Evolutionary conservation across 306 rosid genomes (phyloP).

Genomic region (Ochetophila trinervis): DNA sequence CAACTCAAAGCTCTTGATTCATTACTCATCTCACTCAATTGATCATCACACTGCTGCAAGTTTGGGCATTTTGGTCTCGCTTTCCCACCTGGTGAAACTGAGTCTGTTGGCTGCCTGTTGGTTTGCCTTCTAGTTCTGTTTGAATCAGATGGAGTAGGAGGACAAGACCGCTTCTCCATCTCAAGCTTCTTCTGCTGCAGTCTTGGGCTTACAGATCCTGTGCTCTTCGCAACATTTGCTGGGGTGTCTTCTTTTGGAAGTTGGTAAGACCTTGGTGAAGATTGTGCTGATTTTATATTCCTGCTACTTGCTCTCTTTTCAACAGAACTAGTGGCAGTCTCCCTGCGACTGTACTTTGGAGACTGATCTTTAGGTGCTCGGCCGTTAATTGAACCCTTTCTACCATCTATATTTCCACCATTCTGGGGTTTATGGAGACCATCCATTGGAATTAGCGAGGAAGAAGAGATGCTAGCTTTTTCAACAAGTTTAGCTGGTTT

Average conservation of each 20-base stretch:
- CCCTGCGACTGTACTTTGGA: conserved; percentile 40
- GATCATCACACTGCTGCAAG: conserved; percentile 52
- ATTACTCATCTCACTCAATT: conserved; percentile 60
- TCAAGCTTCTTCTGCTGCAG: conserved; percentile 71
- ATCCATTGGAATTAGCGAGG: conserved; percentile 50
- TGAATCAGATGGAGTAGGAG: conserved; percentile 55
- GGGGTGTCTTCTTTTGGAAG: conserved; percentile 36
- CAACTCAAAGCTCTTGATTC: conserved; percentile 54
- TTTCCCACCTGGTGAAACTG: conserved; percentile 53
- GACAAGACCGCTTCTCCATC: conserved; percentile 63
- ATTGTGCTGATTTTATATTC: conserved; percentile 37
- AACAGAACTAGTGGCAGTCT: conserved; percentile 37
- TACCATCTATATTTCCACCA: conserved; percentile 31
- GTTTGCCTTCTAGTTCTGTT: conserved; percentile 57
- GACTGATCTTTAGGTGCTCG: conserved; percentile 41
- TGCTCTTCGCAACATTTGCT: conserved; percentile 44
- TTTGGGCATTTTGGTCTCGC: conserved; percentile 42
- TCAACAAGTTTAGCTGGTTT: conserved; percentile 78
- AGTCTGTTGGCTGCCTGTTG: conserved; percentile 43
- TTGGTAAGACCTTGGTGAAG: conserved; percentile 50
- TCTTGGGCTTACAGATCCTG: conserved; percentile 78
- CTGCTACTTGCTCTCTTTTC: conserved; percentile 52
- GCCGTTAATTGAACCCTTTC: conserved; percentile 35
- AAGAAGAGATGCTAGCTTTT: conserved; percentile 48
- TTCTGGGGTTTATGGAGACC: conserved; percentile 34